Evolutionary conservation across 768 basidiomycete species (phyloP), one percentile per base, ranked within the genome.

Genomic region (Suillus fuscotomentosus): DNA sequence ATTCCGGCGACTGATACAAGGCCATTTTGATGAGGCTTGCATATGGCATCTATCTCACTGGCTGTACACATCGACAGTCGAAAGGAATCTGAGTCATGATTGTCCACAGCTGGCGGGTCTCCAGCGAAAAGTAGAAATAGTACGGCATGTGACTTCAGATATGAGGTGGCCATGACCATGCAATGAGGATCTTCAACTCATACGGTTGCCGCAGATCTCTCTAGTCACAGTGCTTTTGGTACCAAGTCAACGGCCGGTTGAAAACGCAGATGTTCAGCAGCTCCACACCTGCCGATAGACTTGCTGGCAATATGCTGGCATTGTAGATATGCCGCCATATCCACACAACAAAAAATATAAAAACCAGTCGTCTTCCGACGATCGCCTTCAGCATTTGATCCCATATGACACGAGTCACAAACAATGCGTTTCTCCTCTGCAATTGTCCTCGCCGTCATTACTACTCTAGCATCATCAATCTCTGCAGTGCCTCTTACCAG

Each of bases 1-100:
- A 50, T 83, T 82, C 73, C 97, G 95, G 47, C 89, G 82, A 20
- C 83, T 79, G 14, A 90, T 82, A 0, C 92, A 20, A 8, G 43
- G 20, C 0, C 20, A 43, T 43, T 20, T 43, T 43, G 43, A 20
- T 20, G 8, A 43, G 17, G 17, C 17, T 20, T 43, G 1, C 6
- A 3, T 5, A 3, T 6, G 20, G 17, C 42, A 15, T 15, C 5
- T 42, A 42, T 42, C 15, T 42, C 15, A 42, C 41, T 43, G 17
- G 42, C 42, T 20, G 43, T 6, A 4, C 9, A 45, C 10, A 3
- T 45, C 20, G 45, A 45, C 45, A n/a, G n/a, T 45, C 20, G 20
- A n/a, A 45, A 45, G 17, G 7, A 31, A 31, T 31, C 31, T 31
- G 31, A 6, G 15, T 42, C 42, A 42, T 14, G 15, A 42, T 42